Conservation (phyloP, 768 basidiomycete species). For the Mycena venus region DNA sequence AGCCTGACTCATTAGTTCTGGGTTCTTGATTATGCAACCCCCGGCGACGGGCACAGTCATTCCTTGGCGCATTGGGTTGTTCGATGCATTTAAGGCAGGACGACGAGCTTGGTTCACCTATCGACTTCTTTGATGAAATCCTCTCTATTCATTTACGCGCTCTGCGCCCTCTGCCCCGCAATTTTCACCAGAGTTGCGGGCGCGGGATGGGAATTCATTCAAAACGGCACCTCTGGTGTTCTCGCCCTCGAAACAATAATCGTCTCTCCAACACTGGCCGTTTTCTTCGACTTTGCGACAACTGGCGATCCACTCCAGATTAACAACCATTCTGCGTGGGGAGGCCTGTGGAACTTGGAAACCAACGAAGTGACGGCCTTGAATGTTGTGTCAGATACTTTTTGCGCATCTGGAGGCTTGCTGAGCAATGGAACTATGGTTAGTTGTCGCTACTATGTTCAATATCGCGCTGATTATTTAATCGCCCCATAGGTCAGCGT, state of each 20-base stretch:
- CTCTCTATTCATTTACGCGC: not conserved
- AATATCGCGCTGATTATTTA: not conserved
- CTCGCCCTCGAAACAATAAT: conserved; percentile 42
- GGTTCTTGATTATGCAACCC: not conserved
- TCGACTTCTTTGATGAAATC: not conserved
- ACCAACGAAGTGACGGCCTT: conserved; percentile 38
- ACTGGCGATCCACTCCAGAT: conserved; percentile 44
- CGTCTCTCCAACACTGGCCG: conserved; percentile 40
- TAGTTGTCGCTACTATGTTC: not conserved
- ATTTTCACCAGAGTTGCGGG: conserved; percentile 1
- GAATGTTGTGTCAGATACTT: conserved; percentile 44
- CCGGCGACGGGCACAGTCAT: not conserved
- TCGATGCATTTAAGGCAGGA: not conserved
- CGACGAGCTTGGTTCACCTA: not conserved
- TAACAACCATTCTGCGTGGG: conserved; percentile 39
- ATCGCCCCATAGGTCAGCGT: conserved; percentile 26
- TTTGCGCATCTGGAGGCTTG: conserved; percentile 48
- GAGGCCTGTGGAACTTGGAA: conserved; percentile 39
- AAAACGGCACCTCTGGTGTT: conserved; percentile 42
- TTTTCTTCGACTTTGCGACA: conserved; percentile 35
- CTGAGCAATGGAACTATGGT: conserved; percentile 52
- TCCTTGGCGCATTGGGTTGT: not conserved
- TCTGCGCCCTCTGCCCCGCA: not conserved
- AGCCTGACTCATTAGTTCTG: not conserved
- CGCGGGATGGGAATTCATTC: conserved; percentile 39